Conservation (phyloP, 345 rosid genomes). For the Eucalyptus polybractea region DNA sequence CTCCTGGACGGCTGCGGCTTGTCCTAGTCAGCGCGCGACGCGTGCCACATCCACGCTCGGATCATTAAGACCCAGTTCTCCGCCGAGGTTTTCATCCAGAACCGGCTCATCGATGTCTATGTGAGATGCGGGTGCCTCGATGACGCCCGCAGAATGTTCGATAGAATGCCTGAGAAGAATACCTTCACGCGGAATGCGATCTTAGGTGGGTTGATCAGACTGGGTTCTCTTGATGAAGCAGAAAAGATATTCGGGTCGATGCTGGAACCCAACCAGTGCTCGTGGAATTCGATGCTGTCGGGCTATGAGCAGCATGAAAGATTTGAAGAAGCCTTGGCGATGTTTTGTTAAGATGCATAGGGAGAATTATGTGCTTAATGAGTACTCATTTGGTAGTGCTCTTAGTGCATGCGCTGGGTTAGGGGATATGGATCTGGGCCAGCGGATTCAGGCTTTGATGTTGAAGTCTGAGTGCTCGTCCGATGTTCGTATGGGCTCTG, state of each 20-base stretch:
- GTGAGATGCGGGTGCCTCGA: conserved; percentile 10
- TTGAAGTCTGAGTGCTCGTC: conserved; percentile 22
- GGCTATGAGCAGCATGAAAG: conserved; percentile 59
- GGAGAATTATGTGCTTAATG: conserved; percentile 33
- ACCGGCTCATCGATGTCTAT: too few relatives aligned
- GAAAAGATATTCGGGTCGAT: conserved; percentile 22
- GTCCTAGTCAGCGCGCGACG: conserved; percentile 11
- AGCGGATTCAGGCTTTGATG: conserved; percentile 7
- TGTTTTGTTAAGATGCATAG: conserved; percentile 48
- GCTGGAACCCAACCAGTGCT: conserved; percentile 55
- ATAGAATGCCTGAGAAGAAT: conserved; percentile 43
- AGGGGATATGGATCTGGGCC: too few relatives aligned
- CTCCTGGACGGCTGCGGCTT: conserved; percentile 47
- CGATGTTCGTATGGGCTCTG: conserved; percentile 64
- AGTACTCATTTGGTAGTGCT: conserved; percentile 55
- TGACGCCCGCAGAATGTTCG: conserved; percentile 49
- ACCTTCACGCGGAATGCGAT: conserved; percentile 53
- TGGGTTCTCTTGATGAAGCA: conserved; percentile 50
- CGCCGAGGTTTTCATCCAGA: too few relatives aligned
- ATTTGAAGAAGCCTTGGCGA: conserved; percentile 40
- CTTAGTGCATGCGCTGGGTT: conserved; percentile 60
- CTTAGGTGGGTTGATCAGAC: conserved; percentile 31
- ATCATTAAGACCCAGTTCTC: too few relatives aligned
- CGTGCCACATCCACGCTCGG: neutral
- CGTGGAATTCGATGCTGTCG: conserved; percentile 68